Base-by-base conservation (phyloP, 352 stramenopile genomes). In the Phytophthora fragariae region DNA sequence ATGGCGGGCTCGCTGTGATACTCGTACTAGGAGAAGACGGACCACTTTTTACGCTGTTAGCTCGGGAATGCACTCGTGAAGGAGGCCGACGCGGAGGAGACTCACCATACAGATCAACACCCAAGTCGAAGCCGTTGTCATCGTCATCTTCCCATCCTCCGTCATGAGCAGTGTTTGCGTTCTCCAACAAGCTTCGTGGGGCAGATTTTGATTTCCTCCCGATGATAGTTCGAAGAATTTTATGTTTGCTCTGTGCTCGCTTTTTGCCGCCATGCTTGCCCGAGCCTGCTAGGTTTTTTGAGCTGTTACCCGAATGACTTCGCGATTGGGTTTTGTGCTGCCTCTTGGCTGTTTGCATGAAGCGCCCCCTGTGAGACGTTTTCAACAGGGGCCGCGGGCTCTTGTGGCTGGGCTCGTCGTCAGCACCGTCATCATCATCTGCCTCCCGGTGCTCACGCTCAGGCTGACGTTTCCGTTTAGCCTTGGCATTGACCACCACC, bases 41-140 rank as follows among this genome's bases (percentile, higher is more conserved):
- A 19, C 37, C 29, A 52, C 27, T 52, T 10, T 35, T 62, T 33
- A 68, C 44, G 29, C 70, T 68, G 47, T 65, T 67, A 49, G 70
- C 56, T 53, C 54, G 57, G n/a, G 59, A 74, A 24, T 73, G 58
- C 15, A 27, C 66, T 37, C 52, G 72, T 31, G 73, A 75, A 21
- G 73, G 73, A n/a, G 73, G 73, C 27, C 60, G 64, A 41, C 64
- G 68, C 15, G 73, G 73, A 54, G 73, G 73, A 5, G 73, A 80
- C 49, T 70, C 69, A 1, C 73, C 73, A 31, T 58, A 75, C 37
- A 63, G 24, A 31, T 60, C 60, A 29, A 73, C 73, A 8, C 57
- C 68, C 21, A 80, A 49, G 24, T 68, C 39, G 49, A 80, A 80
- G 61, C 60, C 68, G 31, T 62, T 76, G 50, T 80, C 73, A 33